Evolutionary conservation across 805 yeast species (phyloP).

Genomic region (Starmerella stigmatis): DNA sequence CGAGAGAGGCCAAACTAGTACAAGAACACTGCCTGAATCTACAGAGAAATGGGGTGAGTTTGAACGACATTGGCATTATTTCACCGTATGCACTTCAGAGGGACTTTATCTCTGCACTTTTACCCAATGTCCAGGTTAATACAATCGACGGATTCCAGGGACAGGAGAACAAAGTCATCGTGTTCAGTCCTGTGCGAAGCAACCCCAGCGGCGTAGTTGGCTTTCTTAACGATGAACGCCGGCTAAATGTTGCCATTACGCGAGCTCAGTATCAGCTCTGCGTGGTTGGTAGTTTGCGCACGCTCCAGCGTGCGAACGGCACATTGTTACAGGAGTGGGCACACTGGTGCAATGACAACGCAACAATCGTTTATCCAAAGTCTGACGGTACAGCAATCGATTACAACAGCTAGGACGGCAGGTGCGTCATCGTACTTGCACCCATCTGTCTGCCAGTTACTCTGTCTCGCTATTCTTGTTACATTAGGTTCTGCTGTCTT

Average conservation of each 20-base stretch:
- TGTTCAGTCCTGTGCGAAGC: slow-evolving; percentile 81
- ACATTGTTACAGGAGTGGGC: not conserved
- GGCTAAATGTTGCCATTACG: slow-evolving; percentile 40
- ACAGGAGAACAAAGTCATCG: slow-evolving; percentile 72
- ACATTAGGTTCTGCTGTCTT: too few relatives aligned
- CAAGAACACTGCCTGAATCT: not conserved
- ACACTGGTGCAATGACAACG: not conserved
- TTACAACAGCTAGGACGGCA: too few relatives aligned
- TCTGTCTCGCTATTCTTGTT: too few relatives aligned
- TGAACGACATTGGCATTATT: not conserved
- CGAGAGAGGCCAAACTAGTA: not conserved
- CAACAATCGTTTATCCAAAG: not conserved
- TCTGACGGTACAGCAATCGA: not conserved
- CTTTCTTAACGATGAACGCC: slow-evolving; percentile 17
- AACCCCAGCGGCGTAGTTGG: not conserved
- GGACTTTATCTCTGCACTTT: not conserved
- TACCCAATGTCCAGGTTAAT: slow-evolving; percentile 48
- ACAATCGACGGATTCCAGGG: slow-evolving; percentile 86
- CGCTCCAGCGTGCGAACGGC: slow-evolving; percentile 1
- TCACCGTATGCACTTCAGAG: not conserved
- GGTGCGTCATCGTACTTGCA: too few relatives aligned
- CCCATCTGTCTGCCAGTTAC: too few relatives aligned
- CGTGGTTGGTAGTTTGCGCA: slow-evolving; percentile 36
- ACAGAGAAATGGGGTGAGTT: not conserved
- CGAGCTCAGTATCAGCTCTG: slow-evolving; percentile 38